Conservation (phyloP, 768 basidiomycete genomes). For the Mycena belliarum region DNA sequence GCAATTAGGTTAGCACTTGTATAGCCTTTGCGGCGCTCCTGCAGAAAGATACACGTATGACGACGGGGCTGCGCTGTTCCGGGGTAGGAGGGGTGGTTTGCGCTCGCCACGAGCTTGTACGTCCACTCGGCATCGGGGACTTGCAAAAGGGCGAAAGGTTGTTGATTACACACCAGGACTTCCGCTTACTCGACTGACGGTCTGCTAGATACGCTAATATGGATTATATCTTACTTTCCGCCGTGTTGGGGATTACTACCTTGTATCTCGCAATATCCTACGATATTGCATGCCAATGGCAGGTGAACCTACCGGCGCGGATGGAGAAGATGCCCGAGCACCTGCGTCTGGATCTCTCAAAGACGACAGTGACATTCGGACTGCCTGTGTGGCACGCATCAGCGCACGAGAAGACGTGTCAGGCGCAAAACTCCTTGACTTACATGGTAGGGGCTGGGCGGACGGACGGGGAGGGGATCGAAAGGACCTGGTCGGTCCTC, state of each 20-base stretch:
- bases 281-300: not conserved
- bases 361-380: not conserved
- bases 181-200: not conserved
- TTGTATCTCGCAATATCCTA: not conserved
- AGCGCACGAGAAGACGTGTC: not conserved
- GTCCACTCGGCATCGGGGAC: not conserved
- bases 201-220: not conserved
- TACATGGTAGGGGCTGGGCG: not conserved
- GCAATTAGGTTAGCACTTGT: not conserved
- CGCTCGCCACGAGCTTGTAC: not conserved
- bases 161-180: not conserved
- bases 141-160: not conserved
- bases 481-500: slow-evolving; percentile 24
- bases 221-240: not conserved
- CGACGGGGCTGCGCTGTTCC: not conserved
- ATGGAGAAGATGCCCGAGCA: not conserved
- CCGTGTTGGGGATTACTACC: not conserved
- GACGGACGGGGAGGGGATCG: not conserved
- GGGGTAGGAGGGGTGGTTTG: not conserved
- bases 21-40: not conserved
- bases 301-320: not conserved
- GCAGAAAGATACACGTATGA: not conserved
- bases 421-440: not conserved
- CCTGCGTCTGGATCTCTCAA: not conserved
- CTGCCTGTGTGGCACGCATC: not conserved